phyloP scores from a whole-genome alignment of 2,329 filamentous ascomycete genomes.

The Cadophora malorum region DNA sequence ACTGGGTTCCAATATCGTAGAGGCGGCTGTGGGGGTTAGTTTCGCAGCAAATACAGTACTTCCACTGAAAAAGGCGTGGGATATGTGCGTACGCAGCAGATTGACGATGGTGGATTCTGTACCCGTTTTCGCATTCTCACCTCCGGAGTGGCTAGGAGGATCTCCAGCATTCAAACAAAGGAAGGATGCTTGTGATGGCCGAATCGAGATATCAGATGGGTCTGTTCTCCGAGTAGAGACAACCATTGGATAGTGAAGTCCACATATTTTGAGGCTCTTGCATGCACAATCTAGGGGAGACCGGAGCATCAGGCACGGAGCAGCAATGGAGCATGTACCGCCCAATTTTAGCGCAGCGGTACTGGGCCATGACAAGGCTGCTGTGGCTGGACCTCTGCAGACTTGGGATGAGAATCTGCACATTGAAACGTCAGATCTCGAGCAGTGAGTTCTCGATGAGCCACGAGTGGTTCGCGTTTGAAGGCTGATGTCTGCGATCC shows the following conservation, averaged over 20 bases:
- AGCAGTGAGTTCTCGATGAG: neutral
- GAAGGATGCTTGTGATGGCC: neutral
- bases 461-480: neutral
- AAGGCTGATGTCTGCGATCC: conserved; percentile 8
- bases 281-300: conserved; percentile 3
- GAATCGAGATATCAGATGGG: neutral
- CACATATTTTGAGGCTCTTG: conserved; percentile 10
- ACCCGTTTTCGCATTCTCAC: conserved; percentile 24
- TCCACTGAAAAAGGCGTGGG: conserved; percentile 11
- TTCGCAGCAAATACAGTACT: conserved; percentile 20
- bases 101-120: conserved; percentile 29
- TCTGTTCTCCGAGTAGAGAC: conserved; percentile 25
- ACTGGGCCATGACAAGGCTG: neutral
- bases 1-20: conserved; percentile 7
- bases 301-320: conserved; percentile 8
- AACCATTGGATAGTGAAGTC: neutral
- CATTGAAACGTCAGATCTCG: neutral
- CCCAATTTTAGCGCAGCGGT: neutral
- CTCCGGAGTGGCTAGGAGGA: conserved; percentile 6
- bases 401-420: neutral
- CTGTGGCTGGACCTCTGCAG: neutral
- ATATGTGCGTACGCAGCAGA: conserved; percentile 19
- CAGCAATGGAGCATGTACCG: neutral
- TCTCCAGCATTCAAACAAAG: neutral
- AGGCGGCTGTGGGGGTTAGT: conserved; percentile 23